Base-by-base conservation (phyloP, 768 basidiomycete genomes). In the Saitozyma sp. region DNA sequence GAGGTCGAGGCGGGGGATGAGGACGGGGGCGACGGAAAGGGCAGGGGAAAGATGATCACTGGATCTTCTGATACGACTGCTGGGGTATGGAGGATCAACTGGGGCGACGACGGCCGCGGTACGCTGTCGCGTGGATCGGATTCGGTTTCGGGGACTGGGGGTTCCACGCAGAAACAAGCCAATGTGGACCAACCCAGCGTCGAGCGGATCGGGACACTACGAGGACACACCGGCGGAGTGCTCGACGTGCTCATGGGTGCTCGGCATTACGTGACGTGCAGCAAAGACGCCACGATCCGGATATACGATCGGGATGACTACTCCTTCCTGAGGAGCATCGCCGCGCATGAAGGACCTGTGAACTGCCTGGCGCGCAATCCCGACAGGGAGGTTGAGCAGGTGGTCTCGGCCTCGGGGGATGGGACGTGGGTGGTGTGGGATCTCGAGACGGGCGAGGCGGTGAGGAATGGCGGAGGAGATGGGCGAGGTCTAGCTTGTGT, bases 401-500 rank as follows among this genome's bases (percentile, higher is more conserved):
- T 69, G 39, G 59, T 69, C 19, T 66, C 67, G 11, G 71, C 64
- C 6, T 67, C 65, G 39, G 63, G 61, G n/a, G 68, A 68, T 52
- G 66, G 67, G 7, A 56, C 16, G 2, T 71, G 66, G 68, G 56
- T 62, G 8, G 61, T 71, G 37, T 68, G 68, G 73, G 64, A 66
- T 62, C 4, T 72, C 19, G 37, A 40, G 17, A 56, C 37, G 20
- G 61, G 65, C 1, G 20, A 29, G 16, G 40, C 60, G 45, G 20
- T 65, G 8, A 9, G 51, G 49, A 45, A 42, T 41, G 63, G 63
- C n/a, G 63, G 48, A 8, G 59, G 55, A 1, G 53, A 45, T 17
- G 61, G 61, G 10, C 29, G 62, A 49, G 71, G 68, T 7, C 38
- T 71, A 41, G 74, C 72, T 19, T 76, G 71, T 64, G 66, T 73